These are phyloP conservation scores for Annulohypoxylon bovei DNA, from an alignment of 495 filamentous ascomycete species.

Conservation along the genomic window DNA sequence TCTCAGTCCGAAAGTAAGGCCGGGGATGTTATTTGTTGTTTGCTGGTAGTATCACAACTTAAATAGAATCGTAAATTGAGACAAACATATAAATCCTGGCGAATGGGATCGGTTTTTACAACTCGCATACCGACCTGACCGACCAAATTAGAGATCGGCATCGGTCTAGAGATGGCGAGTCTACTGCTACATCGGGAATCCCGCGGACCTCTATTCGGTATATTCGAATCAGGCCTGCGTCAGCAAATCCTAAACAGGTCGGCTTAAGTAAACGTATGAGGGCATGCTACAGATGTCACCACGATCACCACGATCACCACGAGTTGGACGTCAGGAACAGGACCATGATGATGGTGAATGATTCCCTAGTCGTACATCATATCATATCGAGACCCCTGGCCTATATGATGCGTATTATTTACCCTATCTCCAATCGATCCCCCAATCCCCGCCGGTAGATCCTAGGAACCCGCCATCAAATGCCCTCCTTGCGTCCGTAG, in stretches of 20 bases:
- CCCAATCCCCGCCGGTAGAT: constrained; percentile 3
- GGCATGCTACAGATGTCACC: background rate
- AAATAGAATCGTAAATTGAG: constrained; percentile 9
- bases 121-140: background rate
- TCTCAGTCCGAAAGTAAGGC: constrained; percentile 10
- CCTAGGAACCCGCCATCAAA: background rate
- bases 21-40: constrained; percentile 9
- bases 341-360: background rate
- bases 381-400: constrained; percentile 10
- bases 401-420: constrained; percentile 24
- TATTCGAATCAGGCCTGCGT: background rate
- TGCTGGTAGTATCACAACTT: constrained; percentile 3
- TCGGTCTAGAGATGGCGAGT: background rate
- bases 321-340: background rate
- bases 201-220: background rate
- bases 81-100: background rate
- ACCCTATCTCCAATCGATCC: constrained; percentile 6
- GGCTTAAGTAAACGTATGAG: background rate
- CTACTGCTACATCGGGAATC: background rate
- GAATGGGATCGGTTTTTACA: background rate
- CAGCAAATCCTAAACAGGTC: background rate
- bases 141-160: background rate
- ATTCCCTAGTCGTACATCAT: background rate
- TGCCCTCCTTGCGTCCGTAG: background rate
- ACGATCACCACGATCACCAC: background rate